Evolutionary conservation across 2,329 filamentous ascomycete species (phyloP), one percentile per base, ranked within the genome.

Genomic region (Diplocarpon rosae): DNA sequence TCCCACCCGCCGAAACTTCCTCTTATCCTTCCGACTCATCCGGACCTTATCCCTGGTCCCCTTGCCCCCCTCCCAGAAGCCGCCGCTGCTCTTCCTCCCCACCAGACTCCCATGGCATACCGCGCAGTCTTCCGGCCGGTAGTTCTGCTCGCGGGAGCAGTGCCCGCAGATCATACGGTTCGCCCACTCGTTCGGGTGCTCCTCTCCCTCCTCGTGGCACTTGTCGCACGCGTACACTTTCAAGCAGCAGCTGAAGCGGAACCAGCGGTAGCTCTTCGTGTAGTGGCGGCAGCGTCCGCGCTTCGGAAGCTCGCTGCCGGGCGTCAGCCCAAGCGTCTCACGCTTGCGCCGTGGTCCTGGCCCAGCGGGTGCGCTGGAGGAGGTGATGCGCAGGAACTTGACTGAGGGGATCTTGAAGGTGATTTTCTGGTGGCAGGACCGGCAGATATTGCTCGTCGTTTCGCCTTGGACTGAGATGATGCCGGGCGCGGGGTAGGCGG

Each of bases 1-100:
- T 2, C 74, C 75, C 33, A 76, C 59, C 41, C 82, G 69, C 60
- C 79, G 81, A 61, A 78, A 79, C 68, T 87, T 87, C 57, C 83
- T 72, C 58, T 79, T 79, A 63, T 87, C 83, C 64, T 86, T 87
- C 48, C 79, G 71, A 56, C 78, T 84, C 85, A 89, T 89, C 56
- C 72, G 66, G 28, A 65, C 66, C 62, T 70, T 75, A 59, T 88
- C 83, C 49, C 85, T 69, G n/a, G 84, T 89, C 1, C 84, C 84
- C 61, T 83, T 86, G 1, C 86, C 86, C 10, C 86, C 86, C 66
- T 93, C 86, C 86, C 86, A 93, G 64, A 88, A 93, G 0, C 86
- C 86, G 35, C 68, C 68, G 7, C 68, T 68, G 2, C 76, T 75
- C 58, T 77, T 80, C 52, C 65, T 70, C 0, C 83, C 79, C 42